Evolutionary conservation across 1,284 basidiomycete species (phyloP), one percentile per base, ranked within the genome.

Genomic region (Schizophyllum amplum): DNA sequence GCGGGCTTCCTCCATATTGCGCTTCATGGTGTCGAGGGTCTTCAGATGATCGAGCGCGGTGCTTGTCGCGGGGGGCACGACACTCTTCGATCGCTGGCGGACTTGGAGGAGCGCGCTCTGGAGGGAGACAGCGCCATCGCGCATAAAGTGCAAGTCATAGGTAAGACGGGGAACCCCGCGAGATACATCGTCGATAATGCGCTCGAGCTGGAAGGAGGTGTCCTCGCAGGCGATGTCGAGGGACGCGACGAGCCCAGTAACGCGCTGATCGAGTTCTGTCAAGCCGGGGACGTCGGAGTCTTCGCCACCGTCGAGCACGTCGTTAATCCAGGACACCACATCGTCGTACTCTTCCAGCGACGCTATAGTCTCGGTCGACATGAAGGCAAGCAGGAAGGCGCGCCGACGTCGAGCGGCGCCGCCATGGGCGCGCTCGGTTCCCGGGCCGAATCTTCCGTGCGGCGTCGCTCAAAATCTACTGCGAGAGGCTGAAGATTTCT

Each of bases 91-190:
- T n/a, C 73, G 75, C 53, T 73, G 74, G 58, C 80, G 75, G 17
- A 91, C 83, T 26, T 77, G 75, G 17, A 77, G 72, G 17, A 95
- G 73, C 5, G 82, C 73, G 22, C 71, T 72, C 62, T 90, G 86
- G 20, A 97, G 76, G 1, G 88, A 81, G 13, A 89, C 72, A 0
- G 94, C 92, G 42, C 87, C 86, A 67, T 97, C 94, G 52, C 90
- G 86, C 84, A 97, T 94, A 72, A 96, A 94, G 68, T 97, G 94
- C 21, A 98, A 76, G 71, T 97, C 94, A 67, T 96, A 97, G 1
- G 87, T 86, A 51, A 98, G 79, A 42, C 94, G 82, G 4, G 94
- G 92, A 9, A 95, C 86, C 4, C 86, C 84, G 53, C 92, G 82
- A 1, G 92, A 92, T 52, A 96, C 90, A 66, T 95, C 92, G 66